A percentile compares a stretch with the other conserved stretches of the same genome.
These are phyloP conservation scores for Rhizopogon hawkerae DNA, from an alignment of 1,284 basidiomycete genomes.

Conservation along the genomic window DNA sequence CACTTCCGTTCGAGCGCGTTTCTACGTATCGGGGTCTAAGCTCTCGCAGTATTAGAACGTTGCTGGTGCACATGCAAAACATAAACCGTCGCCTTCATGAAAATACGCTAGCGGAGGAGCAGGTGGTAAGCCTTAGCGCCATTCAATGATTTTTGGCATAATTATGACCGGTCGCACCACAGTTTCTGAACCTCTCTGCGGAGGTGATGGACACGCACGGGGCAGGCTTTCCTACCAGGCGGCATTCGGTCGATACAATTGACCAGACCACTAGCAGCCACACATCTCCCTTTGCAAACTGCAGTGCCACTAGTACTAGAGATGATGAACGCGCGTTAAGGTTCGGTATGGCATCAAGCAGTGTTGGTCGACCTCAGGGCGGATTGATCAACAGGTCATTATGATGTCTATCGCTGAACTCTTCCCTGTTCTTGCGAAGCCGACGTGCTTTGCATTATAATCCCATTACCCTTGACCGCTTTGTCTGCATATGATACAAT, in stretches of 20 bases:
- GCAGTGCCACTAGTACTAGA: neutral
- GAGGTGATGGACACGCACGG: constrained; percentile 23
- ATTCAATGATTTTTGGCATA: neutral
- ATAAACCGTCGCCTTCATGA: constrained; percentile 40
- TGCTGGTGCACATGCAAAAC: constrained; percentile 61
- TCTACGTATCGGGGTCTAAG: constrained; percentile 47
- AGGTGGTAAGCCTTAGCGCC: constrained; percentile 32
- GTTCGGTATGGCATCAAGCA: neutral
- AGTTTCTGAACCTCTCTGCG: constrained; percentile 25
- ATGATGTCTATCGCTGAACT: neutral
- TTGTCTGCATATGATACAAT: neutral
- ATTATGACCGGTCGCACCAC: neutral
- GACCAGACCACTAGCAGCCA: constrained; percentile 1
- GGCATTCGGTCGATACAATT: constrained; percentile 23
- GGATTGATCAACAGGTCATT: neutral
- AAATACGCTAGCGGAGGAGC: constrained; percentile 43
- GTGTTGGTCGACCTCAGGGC: neutral
- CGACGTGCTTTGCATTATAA: neutral
- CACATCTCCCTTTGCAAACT: no score
- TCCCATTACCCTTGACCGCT: neutral
- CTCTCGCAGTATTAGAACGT: constrained; percentile 47
- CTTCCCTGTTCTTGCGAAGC: neutral
- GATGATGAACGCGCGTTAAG: neutral
- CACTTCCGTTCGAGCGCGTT: constrained; percentile 46
- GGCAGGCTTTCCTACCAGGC: constrained; percentile 21